A percentile compares a stretch with the other conserved stretches of the same genome.
Conservation (phyloP, 768 basidiomycete genomes). For the Lactarius pseudohatsudake region DNA sequence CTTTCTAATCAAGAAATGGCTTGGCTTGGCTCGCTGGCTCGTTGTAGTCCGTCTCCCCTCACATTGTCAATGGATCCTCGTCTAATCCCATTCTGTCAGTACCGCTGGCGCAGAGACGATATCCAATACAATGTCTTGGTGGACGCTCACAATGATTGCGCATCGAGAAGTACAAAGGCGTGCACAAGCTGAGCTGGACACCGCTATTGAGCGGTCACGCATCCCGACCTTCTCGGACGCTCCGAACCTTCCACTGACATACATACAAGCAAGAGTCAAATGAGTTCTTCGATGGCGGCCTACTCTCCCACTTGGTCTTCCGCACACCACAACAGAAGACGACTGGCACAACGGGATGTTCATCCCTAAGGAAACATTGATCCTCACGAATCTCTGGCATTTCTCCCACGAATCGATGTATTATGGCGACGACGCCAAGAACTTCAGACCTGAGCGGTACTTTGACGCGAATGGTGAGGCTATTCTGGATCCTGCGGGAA, state of each 20-base stretch:
- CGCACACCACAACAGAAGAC: too few relatives aligned
- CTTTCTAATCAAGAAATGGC: not conserved
- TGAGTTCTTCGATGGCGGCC: not conserved
- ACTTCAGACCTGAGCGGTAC: not conserved
- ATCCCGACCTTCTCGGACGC: not conserved
- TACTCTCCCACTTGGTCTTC: not conserved
- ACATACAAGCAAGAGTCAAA: not conserved
- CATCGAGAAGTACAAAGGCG: too few relatives aligned
- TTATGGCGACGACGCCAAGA: not conserved
- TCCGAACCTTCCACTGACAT: not conserved
- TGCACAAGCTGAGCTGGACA: not conserved
- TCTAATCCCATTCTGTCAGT: too few relatives aligned
- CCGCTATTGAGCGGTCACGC: not conserved
- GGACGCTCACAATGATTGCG: not conserved
- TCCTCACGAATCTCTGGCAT: not conserved
- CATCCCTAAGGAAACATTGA: not conserved
- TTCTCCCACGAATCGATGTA: not conserved
- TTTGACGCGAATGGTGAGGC: not conserved
- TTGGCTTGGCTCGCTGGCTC: not conserved
- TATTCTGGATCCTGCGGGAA: not conserved
- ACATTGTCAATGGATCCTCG: too few relatives aligned
- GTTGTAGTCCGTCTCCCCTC: too few relatives aligned
- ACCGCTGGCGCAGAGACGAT: not conserved
- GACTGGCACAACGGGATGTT: not conserved
- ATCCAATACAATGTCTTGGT: not conserved